phyloP scores from a whole-genome alignment of 2,329 filamentous ascomycete species.

The Penicillium brasilianum region DNA sequence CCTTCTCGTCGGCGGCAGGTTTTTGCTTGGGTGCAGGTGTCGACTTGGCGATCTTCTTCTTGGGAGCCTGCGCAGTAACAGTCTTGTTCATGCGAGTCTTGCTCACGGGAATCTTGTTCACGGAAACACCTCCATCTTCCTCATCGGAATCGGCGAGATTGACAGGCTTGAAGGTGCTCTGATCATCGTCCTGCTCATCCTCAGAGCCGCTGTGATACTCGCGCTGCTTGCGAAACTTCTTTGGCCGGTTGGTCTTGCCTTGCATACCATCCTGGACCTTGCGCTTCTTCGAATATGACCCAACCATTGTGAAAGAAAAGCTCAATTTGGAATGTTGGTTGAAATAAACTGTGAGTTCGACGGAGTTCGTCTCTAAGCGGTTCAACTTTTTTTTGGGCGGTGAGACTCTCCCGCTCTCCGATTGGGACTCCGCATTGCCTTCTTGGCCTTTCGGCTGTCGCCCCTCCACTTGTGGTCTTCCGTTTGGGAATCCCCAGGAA shows the following conservation, averaged over 20 bases:
- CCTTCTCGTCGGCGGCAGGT: constrained; percentile 26
- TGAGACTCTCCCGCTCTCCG: constrained; percentile 33
- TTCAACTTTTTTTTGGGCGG: constrained; percentile 42
- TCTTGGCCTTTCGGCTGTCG: constrained; percentile 31
- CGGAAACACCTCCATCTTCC: constrained; percentile 28
- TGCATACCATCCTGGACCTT: constrained; percentile 65
- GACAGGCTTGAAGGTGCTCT: constrained; percentile 56
- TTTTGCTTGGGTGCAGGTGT: constrained; percentile 22
- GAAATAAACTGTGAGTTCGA: constrained; percentile 15
- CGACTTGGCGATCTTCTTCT: constrained; percentile 9
- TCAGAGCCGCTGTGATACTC: constrained; percentile 68
- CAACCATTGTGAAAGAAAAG: constrained; percentile 39
- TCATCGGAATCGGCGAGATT: constrained; percentile 55
- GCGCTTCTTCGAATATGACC: constrained; percentile 57
- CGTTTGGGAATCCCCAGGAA: constrained; percentile 7
- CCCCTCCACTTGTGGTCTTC: constrained; percentile 26
- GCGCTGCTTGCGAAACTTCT: constrained; percentile 66
- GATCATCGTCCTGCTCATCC: constrained; percentile 57
- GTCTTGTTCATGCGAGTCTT: constrained; percentile 26
- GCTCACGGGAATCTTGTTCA: constrained; percentile 26
- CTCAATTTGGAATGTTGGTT: constrained; percentile 21
- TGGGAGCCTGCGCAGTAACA: constrained; percentile 13
- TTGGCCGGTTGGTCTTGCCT: constrained; percentile 56
- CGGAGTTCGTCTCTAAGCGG: constrained; percentile 23
- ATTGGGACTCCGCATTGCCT: constrained; percentile 43